Percentiles rank a stretch among this genome's conserved stretches.
phyloP scores from a whole-genome alignment of 352 stramenopile species.

The Pythium diclinum region DNA sequence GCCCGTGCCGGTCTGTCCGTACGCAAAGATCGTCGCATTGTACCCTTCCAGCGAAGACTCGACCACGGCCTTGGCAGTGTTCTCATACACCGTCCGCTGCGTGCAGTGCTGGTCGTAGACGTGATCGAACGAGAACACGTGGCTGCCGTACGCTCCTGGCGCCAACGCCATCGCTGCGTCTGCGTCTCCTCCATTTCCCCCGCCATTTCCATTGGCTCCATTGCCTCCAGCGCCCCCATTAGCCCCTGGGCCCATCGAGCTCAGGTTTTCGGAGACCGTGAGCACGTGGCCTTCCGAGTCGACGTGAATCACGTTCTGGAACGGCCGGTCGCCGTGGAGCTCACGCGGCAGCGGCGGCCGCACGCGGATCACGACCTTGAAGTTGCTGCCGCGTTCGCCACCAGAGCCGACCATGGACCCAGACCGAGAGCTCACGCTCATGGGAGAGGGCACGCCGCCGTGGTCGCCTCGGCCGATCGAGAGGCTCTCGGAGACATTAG shows the following conservation, averaged over 20 bases:
- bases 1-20: conserved; percentile 88
- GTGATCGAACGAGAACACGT: conserved; percentile 94
- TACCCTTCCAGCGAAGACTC: conserved; percentile 91
- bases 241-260: conserved; percentile 29
- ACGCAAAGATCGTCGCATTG: conserved; percentile 91
- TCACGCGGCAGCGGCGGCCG: conserved; percentile 86
- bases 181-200: conserved; percentile 8
- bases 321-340: conserved; percentile 83
- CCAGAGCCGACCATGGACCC: conserved; percentile 13
- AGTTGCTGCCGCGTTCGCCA: conserved; percentile 64
- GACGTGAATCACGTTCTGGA: conserved; percentile 90
- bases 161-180: neutral
- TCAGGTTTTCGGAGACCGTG: conserved; percentile 87
- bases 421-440: conserved; percentile 30
- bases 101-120: conserved; percentile 92
- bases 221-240: conserved; percentile 10
- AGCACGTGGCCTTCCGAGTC: conserved; percentile 83
- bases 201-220: conserved; percentile 10
- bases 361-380: conserved; percentile 93
- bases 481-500: conserved; percentile 52
- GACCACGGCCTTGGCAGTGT: conserved; percentile 90
- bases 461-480: conserved; percentile 22
- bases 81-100: conserved; percentile 92
- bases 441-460: conserved; percentile 36
- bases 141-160: conserved; percentile 71